Base-by-base conservation (phyloP, 179 eudicot species). In the Silene coronaria region DNA sequence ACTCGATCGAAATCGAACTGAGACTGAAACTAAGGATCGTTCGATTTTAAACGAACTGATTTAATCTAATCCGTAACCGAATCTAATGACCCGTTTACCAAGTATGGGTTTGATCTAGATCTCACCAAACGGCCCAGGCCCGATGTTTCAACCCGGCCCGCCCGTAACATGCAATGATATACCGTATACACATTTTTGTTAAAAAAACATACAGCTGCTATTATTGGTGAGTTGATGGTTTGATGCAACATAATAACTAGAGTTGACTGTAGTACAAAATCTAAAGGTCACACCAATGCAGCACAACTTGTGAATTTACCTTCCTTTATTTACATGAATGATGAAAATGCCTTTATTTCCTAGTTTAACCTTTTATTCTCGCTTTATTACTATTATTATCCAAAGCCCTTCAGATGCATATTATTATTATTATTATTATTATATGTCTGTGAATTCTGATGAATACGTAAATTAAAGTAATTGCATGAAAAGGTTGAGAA, bases 381-480 rank as follows among this genome's bases (percentile, higher is more conserved):
- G 6, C 19, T 22, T 42, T 42, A 1, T 42, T 42, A 42, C 67
- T 42, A 36, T 0, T 14, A 28, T 7, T 6, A 3, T 17, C 1
- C 19, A 6, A 38, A 34, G 69, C 23, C 26, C 36, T 12, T 36
- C 9, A 46, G 42, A 73, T 73, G 48, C 2, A 42, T 42, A 42
- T 3, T 42, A 1, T 42, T 42, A 42, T 59, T 42, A 36, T 0
- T 14, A 28, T 7, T 6, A 3, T 17, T 42, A 42, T 3, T 11
- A 36, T 2, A 34, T 67, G 73, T 78, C 62, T 63, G 64, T 77
- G 70, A 45, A 70, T 60, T 60, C 59, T 26, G 45, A 51, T 14
- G 58, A 14, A 53, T 53, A 9, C n/a, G 21, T 32, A 66, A 17
- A 4, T 32, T 51, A 70, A 70, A 70, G 60, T 2, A 9, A 24